phyloP scores from a whole-genome alignment of 768 basidiomycete species.

The Mycena venus region DNA sequence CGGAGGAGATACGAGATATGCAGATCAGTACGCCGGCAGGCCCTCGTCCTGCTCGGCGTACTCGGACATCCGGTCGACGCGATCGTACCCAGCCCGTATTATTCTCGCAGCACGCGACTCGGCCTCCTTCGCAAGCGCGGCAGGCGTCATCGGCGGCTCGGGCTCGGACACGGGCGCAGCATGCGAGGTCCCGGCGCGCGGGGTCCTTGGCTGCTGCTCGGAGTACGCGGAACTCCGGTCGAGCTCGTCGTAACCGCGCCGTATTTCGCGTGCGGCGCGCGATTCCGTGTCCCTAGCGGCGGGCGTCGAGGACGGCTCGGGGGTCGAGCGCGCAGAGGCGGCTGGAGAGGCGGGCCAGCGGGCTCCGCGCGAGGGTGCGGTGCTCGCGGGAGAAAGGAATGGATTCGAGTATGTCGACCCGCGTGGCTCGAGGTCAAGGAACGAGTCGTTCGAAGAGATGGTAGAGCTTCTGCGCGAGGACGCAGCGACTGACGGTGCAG shows the following conservation, averaged over 20 bases:
- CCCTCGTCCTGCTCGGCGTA: slow-evolving; percentile 31
- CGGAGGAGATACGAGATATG: no score
- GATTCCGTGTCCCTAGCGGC: slow-evolving; percentile 6
- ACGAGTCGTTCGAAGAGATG: slow-evolving; percentile 19
- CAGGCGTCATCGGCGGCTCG: slow-evolving; percentile 18
- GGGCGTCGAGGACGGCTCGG: not conserved
- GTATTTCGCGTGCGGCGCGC: slow-evolving; percentile 21
- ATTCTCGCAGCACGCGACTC: slow-evolving; percentile 29
- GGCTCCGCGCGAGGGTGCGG: not conserved
- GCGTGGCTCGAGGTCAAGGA: slow-evolving; percentile 13
- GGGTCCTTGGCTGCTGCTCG: not conserved
- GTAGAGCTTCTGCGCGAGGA: slow-evolving; percentile 15
- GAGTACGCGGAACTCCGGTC: slow-evolving; percentile 17
- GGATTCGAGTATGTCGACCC: slow-evolving; percentile 16
- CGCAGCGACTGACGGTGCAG: slow-evolving; percentile 5
- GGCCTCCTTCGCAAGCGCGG: slow-evolving; percentile 22
- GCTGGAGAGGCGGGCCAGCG: slow-evolving; percentile 1
- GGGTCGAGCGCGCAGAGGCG: not conserved
- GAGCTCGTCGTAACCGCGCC: slow-evolving; percentile 23
- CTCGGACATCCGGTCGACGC: slow-evolving; percentile 29
- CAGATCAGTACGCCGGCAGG: slow-evolving; percentile 25
- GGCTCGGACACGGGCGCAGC: not conserved
- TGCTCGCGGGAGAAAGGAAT: slow-evolving; percentile 22
- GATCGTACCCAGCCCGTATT: slow-evolving; percentile 29
- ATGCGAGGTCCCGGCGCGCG: not conserved